These are phyloP conservation scores for Lagenaria siceraria DNA, from an alignment of 306 rosid genomes.

Conservation along the genomic window DNA sequence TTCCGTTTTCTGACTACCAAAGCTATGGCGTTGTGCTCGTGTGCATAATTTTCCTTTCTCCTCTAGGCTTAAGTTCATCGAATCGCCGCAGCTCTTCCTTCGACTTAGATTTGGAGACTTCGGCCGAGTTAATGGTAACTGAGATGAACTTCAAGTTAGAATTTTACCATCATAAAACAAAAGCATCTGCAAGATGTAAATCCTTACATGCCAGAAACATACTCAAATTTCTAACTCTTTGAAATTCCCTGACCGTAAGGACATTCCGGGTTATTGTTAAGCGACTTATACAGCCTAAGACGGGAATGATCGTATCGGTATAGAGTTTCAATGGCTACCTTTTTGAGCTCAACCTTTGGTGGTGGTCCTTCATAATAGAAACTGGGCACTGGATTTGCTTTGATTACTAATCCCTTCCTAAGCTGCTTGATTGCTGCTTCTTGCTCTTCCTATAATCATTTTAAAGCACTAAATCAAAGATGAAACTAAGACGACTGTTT, in stretches of 20 bases:
- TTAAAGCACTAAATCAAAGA: conserved; percentile 9
- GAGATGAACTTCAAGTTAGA: conserved; percentile 16
- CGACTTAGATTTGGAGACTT: conserved; percentile 76
- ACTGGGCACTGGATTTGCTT: conserved; percentile 91
- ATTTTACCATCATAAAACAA: neutral
- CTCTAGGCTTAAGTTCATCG: conserved; percentile 13
- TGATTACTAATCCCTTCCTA: conserved; percentile 74
- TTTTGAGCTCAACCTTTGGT: conserved; percentile 68
- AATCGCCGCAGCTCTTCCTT: conserved; percentile 87
- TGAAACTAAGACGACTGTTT: neutral
- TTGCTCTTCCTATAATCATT: conserved; percentile 72
- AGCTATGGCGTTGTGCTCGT: conserved; percentile 48
- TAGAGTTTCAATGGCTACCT: conserved; percentile 32
- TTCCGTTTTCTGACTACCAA: conserved; percentile 27
- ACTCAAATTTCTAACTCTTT: neutral
- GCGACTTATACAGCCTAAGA: neutral
- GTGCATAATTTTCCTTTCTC: conserved; percentile 23
- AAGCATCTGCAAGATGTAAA: neutral
- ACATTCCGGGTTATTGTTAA: neutral
- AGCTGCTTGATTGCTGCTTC: conserved; percentile 77
- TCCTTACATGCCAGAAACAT: neutral
- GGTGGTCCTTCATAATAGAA: conserved; percentile 92
- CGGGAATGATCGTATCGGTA: neutral
- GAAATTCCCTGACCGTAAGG: neutral
- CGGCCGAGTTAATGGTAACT: conserved; percentile 85